A percentile compares a stretch with the other conserved stretches of the same genome.
These are phyloP conservation scores for Omphalotus olearius DNA, from an alignment of 1,284 basidiomycete species.

Conservation along the genomic window DNA sequence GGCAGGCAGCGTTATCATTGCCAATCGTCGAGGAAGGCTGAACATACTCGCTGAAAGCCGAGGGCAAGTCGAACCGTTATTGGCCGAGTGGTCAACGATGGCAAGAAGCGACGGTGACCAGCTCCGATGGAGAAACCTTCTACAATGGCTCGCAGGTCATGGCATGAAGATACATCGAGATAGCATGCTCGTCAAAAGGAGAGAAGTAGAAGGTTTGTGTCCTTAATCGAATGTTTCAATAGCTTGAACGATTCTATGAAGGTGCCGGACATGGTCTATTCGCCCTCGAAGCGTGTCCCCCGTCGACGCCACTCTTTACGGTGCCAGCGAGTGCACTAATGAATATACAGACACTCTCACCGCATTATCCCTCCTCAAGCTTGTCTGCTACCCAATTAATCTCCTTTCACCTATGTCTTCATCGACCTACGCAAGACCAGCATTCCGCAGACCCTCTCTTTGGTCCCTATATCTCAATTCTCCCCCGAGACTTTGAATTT, in stretches of 20 bases:
- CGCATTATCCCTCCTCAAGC: slow-evolving; percentile 41
- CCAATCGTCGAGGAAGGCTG: slow-evolving; percentile 4
- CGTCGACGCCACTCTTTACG: slow-evolving; percentile 54
- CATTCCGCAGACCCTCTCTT: slow-evolving; percentile 55
- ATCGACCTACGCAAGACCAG: slow-evolving; percentile 32
- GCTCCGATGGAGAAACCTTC: slow-evolving; percentile 45
- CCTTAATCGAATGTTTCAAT: too few relatives aligned
- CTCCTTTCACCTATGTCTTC: slow-evolving; percentile 59
- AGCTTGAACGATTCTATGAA: too few relatives aligned
- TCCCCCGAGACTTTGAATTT: slow-evolving; percentile 63
- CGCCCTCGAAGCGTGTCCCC: slow-evolving; percentile 41
- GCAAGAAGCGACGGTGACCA: slow-evolving; percentile 23
- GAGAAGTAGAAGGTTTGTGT: slow-evolving; percentile 34
- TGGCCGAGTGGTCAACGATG: background rate
- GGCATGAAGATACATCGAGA: slow-evolving; percentile 41
- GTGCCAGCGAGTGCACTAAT: slow-evolving; percentile 68
- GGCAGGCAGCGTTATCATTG: background rate
- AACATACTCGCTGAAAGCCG: background rate
- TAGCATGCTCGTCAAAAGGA: slow-evolving; percentile 42
- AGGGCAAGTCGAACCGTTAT: background rate
- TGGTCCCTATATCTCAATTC: slow-evolving; percentile 69
- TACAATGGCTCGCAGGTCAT: slow-evolving; percentile 51
- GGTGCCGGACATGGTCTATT: slow-evolving; percentile 68
- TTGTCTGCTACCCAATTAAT: slow-evolving; percentile 58
- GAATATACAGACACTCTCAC: slow-evolving; percentile 61